Evolutionary conservation across 2,329 filamentous ascomycete species (phyloP).

Genomic region (Fonsecaea pedrosoi): DNA sequence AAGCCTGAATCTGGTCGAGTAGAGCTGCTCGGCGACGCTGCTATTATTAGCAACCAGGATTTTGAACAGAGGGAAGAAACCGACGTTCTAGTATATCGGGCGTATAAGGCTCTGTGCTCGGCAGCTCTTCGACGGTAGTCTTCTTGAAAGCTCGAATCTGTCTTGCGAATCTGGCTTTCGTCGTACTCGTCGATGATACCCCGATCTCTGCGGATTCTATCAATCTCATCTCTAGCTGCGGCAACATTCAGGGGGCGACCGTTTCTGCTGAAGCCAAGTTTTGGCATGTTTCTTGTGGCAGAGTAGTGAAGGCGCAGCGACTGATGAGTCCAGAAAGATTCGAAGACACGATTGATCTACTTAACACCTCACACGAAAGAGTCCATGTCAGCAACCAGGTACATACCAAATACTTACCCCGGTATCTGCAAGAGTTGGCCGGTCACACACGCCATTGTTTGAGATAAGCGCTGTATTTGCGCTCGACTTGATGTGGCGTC

Average conservation of each 20-base stretch:
- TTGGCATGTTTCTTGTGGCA: constrained; percentile 20
- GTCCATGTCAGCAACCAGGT: background rate
- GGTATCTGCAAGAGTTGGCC: background rate
- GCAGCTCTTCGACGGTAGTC: constrained; percentile 18
- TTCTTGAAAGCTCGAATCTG: constrained; percentile 19
- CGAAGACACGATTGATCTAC: constrained; percentile 1
- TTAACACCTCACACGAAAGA: background rate
- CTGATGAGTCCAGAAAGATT: constrained; percentile 1
- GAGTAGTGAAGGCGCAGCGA: constrained; percentile 4
- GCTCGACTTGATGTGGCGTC: constrained; percentile 6
- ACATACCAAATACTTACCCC: background rate
- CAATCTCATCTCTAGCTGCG: constrained; percentile 22
- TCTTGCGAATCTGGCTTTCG: constrained; percentile 21
- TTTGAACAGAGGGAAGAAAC: constrained; percentile 5
- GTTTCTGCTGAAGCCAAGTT: constrained; percentile 19
- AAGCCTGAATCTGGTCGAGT: constrained; percentile 30
- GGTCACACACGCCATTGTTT: constrained; percentile 1
- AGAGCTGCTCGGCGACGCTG: constrained; percentile 29
- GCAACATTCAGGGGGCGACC: constrained; percentile 16
- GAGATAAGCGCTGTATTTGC: constrained; percentile 7
- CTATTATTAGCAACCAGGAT: constrained; percentile 12
- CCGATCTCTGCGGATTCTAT: constrained; percentile 18
- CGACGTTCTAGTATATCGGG: constrained; percentile 24
- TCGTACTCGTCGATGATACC: constrained; percentile 20
- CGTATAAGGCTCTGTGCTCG: constrained; percentile 7